phyloP scores from a whole-genome alignment of 495 filamentous ascomycete species.

The Neurospora sp. region DNA sequence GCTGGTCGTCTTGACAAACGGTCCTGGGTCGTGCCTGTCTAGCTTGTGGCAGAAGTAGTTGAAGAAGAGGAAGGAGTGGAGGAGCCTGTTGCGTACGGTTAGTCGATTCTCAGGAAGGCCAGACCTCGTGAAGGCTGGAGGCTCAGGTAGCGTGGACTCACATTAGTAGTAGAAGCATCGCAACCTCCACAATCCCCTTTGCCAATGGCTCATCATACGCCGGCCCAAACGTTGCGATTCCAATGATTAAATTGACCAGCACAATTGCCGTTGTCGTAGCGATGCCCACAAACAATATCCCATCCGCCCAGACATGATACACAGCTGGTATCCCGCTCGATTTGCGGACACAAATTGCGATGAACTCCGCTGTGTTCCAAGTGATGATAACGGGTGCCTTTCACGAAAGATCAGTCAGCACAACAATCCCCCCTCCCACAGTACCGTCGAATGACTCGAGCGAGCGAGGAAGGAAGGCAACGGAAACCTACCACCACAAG shows the following conservation, averaged over 20 bases:
- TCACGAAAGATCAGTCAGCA: neutral
- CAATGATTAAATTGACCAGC: neutral
- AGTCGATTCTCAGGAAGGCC: neutral
- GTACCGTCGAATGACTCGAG: neutral
- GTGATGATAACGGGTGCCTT: conserved; percentile 5
- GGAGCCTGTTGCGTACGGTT: neutral
- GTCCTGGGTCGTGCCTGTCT: neutral
- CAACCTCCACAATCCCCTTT: neutral
- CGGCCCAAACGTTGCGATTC: neutral
- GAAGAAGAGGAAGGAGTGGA: neutral
- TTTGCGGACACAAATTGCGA: neutral
- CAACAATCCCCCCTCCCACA: neutral
- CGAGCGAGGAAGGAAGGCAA: neutral
- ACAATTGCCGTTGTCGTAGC: neutral
- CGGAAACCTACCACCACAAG: conserved; percentile 3
- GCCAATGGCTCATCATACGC: neutral
- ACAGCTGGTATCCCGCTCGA: neutral
- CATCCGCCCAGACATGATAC: neutral
- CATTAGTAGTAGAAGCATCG: neutral
- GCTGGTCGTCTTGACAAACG: neutral
- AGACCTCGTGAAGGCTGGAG: neutral
- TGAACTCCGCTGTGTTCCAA: conserved; percentile 14
- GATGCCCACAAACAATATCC: neutral
- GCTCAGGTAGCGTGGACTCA: neutral
- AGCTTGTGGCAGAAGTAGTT: neutral